Percentiles rank a stretch among this genome's conserved stretches.
These are phyloP conservation scores for Serendipita sp. DNA, from an alignment of 768 basidiomycete genomes.

Conservation along the genomic window DNA sequence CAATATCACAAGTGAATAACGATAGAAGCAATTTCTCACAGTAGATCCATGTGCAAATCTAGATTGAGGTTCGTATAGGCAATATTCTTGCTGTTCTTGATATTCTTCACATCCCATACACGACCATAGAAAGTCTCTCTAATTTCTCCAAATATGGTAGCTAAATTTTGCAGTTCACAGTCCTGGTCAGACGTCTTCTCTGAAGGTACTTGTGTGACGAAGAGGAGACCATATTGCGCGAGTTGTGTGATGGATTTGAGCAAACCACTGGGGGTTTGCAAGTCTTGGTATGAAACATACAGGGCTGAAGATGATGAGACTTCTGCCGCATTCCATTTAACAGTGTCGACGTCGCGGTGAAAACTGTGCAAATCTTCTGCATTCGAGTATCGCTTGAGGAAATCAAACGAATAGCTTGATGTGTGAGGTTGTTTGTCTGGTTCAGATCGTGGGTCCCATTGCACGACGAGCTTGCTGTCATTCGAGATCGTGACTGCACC, in stretches of 20 bases:
- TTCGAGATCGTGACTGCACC: conserved; percentile 19
- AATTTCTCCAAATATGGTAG: conserved; percentile 53
- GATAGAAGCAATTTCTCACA: conserved; percentile 33
- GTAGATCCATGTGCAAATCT: conserved; percentile 80
- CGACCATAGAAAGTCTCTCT: conserved; percentile 80
- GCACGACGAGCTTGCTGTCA: conserved; percentile 20
- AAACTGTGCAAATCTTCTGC: conserved; percentile 22
- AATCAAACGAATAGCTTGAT: conserved; percentile 34
- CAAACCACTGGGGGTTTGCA: conserved; percentile 31
- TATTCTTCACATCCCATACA: conserved; percentile 73
- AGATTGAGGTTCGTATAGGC: conserved; percentile 86
- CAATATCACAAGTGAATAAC: background rate
- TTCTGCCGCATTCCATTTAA: conserved; percentile 30
- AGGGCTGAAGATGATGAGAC: conserved; percentile 27
- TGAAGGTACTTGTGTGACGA: conserved; percentile 56
- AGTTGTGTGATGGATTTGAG: conserved; percentile 52
- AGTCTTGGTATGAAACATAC: conserved; percentile 37
- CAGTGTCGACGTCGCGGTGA: conserved; percentile 26
- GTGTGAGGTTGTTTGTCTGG: conserved; percentile 30
- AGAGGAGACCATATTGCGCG: conserved; percentile 50
- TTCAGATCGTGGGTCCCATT: conserved; percentile 6
- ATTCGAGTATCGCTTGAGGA: conserved; percentile 34
- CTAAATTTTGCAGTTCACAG: conserved; percentile 56
- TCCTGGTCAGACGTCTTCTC: conserved; percentile 36
- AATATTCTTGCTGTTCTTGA: conserved; percentile 65